phyloP scores from a whole-genome alignment of 2,329 filamentous ascomycete genomes.

The Septoria linicola region DNA sequence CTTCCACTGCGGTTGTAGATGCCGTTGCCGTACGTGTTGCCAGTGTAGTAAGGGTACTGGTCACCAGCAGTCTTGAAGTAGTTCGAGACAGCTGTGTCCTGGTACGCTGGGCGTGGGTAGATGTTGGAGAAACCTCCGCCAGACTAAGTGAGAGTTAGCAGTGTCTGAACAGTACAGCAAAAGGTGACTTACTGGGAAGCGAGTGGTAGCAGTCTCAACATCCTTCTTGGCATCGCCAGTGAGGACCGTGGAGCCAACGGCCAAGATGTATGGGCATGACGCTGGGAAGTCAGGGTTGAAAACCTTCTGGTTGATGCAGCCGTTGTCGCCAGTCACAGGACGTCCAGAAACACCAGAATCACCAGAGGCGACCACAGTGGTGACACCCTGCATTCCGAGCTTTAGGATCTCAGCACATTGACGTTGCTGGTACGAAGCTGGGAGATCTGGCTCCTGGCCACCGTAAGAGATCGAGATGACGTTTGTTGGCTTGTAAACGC shows the following conservation, averaged over 20 bases:
- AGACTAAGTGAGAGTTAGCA: conserved; percentile 20
- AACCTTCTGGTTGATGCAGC: conserved; percentile 34
- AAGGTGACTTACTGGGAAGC: conserved; percentile 35
- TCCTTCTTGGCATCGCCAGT: conserved; percentile 35
- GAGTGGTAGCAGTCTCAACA: conserved; percentile 43
- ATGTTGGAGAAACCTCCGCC: conserved; percentile 44
- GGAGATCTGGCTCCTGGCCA: conserved; percentile 55
- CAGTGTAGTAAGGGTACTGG: conserved; percentile 36
- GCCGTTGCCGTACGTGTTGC: conserved; percentile 55
- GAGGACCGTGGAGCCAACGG: conserved; percentile 46
- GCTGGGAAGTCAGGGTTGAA: conserved; percentile 46
- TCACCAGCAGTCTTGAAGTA: conserved; percentile 38
- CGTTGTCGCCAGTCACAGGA: conserved; percentile 39
- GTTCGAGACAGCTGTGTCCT: conserved; percentile 38
- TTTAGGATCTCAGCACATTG: conserved; percentile 50
- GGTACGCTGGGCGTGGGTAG: conserved; percentile 41
- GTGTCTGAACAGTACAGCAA: neutral
- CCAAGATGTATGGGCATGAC: conserved; percentile 40
- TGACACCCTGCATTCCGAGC: conserved; percentile 52
- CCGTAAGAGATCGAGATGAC: conserved; percentile 62
- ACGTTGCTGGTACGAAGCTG: conserved; percentile 54
- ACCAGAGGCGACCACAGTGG: conserved; percentile 50
- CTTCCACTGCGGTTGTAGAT: conserved; percentile 33
- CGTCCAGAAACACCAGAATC: conserved; percentile 45
- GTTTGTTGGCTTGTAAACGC: conserved; percentile 54